A percentile compares a stretch with the other conserved stretches of the same genome.
Evolutionary conservation across 257 asterid species (phyloP).

Genomic region (Petrea volubilis): DNA sequence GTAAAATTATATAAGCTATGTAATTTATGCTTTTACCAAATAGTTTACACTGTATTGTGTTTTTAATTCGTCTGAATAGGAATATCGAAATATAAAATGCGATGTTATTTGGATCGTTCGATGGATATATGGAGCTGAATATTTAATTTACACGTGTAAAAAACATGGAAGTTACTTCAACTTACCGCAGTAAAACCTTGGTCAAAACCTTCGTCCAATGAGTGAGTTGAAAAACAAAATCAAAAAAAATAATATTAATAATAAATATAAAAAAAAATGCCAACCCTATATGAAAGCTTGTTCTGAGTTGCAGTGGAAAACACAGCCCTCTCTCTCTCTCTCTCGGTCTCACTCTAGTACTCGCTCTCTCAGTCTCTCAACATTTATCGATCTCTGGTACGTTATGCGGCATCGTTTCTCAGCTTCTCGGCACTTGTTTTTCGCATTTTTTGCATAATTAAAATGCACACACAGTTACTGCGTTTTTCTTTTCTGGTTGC

Average conservation of each 20-base stretch:
- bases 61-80: too few species aligned
- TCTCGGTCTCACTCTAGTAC: too few species aligned
- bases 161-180: conserved; percentile 1
- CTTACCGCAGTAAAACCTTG: conserved; percentile 19
- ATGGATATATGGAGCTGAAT: too few species aligned
- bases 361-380: conserved; percentile 10
- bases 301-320: conserved; percentile 23
- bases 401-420: conserved; percentile 22
- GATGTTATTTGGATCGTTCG: too few species aligned
- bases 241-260: too few species aligned
- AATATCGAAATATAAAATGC: too few species aligned
- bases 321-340: conserved; percentile 35
- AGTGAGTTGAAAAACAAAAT: neutral
- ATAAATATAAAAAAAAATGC: neutral
- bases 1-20: too few species aligned
- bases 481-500: conserved; percentile 1
- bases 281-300: conserved; percentile 36
- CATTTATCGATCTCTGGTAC: conserved; percentile 37
- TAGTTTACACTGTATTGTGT: too few species aligned
- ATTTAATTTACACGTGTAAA: neutral
- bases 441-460: neutral
- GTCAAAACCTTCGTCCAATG: conserved; percentile 26
- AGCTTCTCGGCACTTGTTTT: conserved; percentile 2
- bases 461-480: conserved; percentile 8
- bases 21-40: too few species aligned